Base-by-base conservation (phyloP, 257 asterid species). In the Solanum piurae region DNA sequence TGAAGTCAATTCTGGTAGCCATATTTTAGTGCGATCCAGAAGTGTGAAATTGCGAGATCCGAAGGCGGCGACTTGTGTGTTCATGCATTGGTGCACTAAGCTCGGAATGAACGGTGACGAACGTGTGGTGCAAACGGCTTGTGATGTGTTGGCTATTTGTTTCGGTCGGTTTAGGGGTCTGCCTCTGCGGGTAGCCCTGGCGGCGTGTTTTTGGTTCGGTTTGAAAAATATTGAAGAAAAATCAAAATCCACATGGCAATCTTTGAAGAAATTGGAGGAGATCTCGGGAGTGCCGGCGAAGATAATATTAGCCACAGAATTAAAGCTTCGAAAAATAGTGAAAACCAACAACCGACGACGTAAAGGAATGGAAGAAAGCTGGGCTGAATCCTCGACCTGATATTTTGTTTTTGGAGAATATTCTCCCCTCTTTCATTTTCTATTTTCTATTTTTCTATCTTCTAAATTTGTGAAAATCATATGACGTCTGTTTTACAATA, bases 131-230 rank as follows among this genome's bases (percentile, higher is more conserved):
- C 79, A 83, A 85, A 77, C 83, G 87, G 95, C 92, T 2, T 83
- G 90, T 84, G 64, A 33, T 29, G 96, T 88, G 4, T 5, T 94
- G 23, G 89, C 72, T 11, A 89, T 72, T 83, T 92, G 94, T 60
- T 87, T 33, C 86, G 91, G 85, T 33, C 73, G 89, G 10, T 85
- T 88, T 89, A 86, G 88, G 66, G 90, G 34, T 86, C 21, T 93
- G 87, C 96, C 98, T 33, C 88, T 89, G 79, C 92, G 95, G 6
- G 91, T 93, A 12, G 34, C 88, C 44, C 72, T 94, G 16, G 98
- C 94, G 83, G 96, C 97, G 37, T 90, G 93, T 14, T 88, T 94
- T 86, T 95, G 96, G 96, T 89, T 92, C 25, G 95, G 96, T 1
- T 80, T 94, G 85, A 91, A 90, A 87, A 84, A 84, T 42, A 37